These are phyloP conservation scores for Solanum pinnatisectum DNA, from an alignment of 257 asterid species.

Conservation along the genomic window DNA sequence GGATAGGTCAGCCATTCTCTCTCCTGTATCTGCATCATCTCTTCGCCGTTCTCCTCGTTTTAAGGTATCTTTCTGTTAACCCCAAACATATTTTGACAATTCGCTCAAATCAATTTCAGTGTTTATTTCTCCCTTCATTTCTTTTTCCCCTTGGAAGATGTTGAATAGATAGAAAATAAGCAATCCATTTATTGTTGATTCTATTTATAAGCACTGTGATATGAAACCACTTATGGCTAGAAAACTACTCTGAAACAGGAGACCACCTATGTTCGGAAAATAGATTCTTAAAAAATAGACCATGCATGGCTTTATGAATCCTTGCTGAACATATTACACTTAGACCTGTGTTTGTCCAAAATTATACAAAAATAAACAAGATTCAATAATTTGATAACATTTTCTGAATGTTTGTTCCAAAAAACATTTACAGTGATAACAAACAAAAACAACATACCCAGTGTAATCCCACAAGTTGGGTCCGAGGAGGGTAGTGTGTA, in stretches of 20 bases:
- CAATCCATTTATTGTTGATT: not conserved
- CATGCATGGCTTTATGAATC: not conserved
- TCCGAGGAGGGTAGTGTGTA: not conserved
- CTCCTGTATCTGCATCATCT: conserved; percentile 56
- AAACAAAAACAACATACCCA: not conserved
- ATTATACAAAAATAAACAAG: not conserved
- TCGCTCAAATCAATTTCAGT: not conserved
- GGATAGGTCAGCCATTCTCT: conserved; percentile 14
- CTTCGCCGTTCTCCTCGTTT: conserved; percentile 61
- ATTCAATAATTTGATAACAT: not conserved
- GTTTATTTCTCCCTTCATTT: not conserved
- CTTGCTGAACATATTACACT: not conserved
- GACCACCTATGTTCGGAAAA: not conserved
- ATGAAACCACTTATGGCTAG: not conserved
- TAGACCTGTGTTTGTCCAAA: not conserved
- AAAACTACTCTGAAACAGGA: not conserved
- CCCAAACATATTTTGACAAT: not conserved
- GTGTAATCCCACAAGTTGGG: not conserved
- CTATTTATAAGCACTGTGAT: not conserved
- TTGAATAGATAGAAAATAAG: not conserved
- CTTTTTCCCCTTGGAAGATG: not conserved
- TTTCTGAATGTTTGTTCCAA: not conserved
- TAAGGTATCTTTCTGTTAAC: conserved; percentile 27
- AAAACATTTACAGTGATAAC: not conserved
- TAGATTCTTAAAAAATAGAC: not conserved